Conservation (phyloP, 176 grass and related monocot species). For the Thalia dealbata region DNA sequence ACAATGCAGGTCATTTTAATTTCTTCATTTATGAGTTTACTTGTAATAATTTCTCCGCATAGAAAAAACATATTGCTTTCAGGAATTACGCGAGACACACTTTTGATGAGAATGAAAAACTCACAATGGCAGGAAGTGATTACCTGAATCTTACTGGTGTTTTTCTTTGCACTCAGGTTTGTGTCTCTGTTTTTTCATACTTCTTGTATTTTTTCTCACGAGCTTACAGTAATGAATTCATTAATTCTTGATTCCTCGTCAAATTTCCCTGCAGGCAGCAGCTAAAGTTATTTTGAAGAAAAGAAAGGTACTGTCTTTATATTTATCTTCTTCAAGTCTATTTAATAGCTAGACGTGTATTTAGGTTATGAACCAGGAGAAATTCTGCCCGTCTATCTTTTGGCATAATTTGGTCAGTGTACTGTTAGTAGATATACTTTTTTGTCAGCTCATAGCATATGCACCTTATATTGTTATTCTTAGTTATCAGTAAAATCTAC, state of each 20-base stretch:
- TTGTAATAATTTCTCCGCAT: not conserved
- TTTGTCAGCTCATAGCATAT: not conserved
- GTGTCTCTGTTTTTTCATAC: not conserved
- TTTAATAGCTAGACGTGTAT: not conserved
- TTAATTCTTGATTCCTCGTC: conserved; percentile 17
- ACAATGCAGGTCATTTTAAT: conserved; percentile 68
- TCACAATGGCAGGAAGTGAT: conserved; percentile 98
- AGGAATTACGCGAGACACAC: conserved; percentile 91
- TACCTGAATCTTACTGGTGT: conserved; percentile 88
- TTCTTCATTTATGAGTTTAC: conserved; percentile 6
- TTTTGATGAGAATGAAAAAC: no score
- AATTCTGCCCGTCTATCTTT: not conserved
- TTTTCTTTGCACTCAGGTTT: conserved; percentile 97
- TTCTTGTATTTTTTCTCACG: not conserved
- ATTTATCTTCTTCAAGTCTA: not conserved
- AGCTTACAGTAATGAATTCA: not conserved
- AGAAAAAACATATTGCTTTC: conserved; percentile 10
- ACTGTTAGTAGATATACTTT: not conserved
- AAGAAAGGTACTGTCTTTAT: conserved; percentile 53
- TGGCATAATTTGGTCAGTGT: not conserved
- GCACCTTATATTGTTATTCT: no score
- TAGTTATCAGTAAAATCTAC: no score
- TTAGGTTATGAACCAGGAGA: not conserved
- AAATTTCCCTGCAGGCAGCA: conserved; percentile 60
- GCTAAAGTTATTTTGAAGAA: conserved; percentile 99